Percentiles rank a stretch among this genome's conserved stretches.
phyloP scores from a whole-genome alignment of 2,329 filamentous ascomycete species.

The Teratosphaeria gauchensis region DNA sequence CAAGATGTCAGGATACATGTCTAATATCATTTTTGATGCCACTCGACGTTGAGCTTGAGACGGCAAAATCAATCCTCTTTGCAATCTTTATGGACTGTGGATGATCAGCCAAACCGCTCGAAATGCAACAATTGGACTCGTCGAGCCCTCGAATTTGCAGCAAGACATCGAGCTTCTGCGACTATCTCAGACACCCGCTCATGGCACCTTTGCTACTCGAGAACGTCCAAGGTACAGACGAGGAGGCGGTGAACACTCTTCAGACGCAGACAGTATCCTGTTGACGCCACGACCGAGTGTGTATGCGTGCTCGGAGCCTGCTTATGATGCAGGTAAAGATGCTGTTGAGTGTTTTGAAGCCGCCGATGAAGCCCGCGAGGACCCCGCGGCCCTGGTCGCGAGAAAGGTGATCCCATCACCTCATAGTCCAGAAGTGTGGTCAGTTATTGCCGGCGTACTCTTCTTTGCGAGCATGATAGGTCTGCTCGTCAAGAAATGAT shows the following conservation, averaged over 20 bases:
- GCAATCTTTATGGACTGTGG: neutral
- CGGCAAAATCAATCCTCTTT: neutral
- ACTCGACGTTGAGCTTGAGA: neutral
- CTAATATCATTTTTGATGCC: neutral
- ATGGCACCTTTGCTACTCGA: neutral
- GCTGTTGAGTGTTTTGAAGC: neutral
- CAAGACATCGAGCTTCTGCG: no score
- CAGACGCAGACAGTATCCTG: neutral
- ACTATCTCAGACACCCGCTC: neutral
- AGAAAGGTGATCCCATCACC: neutral
- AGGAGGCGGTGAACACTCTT: neutral
- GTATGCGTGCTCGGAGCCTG: neutral
- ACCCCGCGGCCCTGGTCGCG: neutral
- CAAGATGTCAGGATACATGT: neutral
- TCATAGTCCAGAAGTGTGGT: neutral
- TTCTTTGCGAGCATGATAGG: neutral
- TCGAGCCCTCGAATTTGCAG: no score
- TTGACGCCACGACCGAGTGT: neutral
- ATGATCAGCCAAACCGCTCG: no score
- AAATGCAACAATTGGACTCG: no score
- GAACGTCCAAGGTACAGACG: neutral
- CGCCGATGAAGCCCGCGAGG: neutral
- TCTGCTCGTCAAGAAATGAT: neutral
- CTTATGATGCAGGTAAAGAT: neutral
- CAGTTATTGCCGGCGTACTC: neutral